Percentiles rank a stretch among this genome's conserved stretches.
Conservation (phyloP, 768 basidiomycete genomes). For the Butyriboletus loyo region DNA sequence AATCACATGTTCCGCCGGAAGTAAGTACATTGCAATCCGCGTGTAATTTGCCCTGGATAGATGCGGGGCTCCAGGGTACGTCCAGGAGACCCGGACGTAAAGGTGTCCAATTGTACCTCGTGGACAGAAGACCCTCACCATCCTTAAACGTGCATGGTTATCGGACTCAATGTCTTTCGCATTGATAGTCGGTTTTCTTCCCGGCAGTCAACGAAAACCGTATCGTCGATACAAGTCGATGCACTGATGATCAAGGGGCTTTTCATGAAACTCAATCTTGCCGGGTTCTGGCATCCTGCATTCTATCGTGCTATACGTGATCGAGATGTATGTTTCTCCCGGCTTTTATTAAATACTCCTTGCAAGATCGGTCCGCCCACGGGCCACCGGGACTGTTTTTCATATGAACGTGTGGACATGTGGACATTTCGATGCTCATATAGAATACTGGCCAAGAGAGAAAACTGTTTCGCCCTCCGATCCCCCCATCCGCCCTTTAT, state of each 20-base stretch:
- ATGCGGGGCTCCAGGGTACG: not conserved
- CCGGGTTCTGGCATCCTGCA: not conserved
- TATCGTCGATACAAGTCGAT: not conserved
- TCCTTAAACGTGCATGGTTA: not conserved
- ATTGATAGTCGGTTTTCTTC: not conserved
- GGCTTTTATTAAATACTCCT: not conserved
- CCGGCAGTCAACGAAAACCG: not conserved
- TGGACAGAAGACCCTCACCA: not conserved
- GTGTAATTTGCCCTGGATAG: not conserved
- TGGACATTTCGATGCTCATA: not conserved
- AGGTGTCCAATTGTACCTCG: not conserved
- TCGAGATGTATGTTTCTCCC: not conserved
- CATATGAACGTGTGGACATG: conserved; percentile 5
- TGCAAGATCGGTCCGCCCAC: not conserved
- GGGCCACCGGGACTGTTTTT: not conserved
- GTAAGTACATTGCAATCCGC: not conserved
- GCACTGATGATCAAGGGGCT: not conserved
- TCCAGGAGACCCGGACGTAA: not conserved
- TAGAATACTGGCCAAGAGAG: not conserved
- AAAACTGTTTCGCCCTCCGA: not conserved
- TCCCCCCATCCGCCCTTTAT: not conserved
- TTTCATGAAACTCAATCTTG: not conserved
- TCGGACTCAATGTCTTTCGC: not conserved
- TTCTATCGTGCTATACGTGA: not conserved
- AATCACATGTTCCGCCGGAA: not conserved